Base-by-base conservation (phyloP, 179 eudicot species). In the Beta macrorhiza region DNA sequence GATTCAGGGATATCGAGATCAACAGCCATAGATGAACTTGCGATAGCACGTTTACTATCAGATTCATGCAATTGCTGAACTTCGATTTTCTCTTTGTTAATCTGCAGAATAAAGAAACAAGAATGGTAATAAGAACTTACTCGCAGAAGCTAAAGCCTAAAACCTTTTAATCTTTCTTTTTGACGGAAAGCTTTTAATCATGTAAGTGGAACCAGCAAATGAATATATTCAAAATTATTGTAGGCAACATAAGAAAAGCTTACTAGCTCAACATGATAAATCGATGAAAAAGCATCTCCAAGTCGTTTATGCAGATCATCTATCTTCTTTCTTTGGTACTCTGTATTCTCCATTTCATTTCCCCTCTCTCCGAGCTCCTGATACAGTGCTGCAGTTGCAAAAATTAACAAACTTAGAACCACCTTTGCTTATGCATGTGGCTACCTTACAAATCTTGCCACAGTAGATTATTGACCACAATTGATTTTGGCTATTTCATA, bases 1-100 rank as follows among this genome's bases (percentile, higher is more conserved):
- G 99, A 97, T 81, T 97, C 99, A 0, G 99, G 99, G 71, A 97
- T 97, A 86, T 97, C 99, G 51, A 97, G 93, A 86, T 87, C 79
- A 52, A 87, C 87, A 65, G 82, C 86, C 88, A 86, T 85, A 7
- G 93, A 89, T 67, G 90, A 85, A 75, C 90, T 87, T 1, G 88
- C 91, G 45, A 79, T 84, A 7, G 81, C 86, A 74, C 89, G 97
- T 82, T 91, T 94, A 74, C 70, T 84, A 62, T 90, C 93, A 67
- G 77, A 73, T 64, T 93, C 97, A 56, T 87, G 88, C 76, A 85
- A 55, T 80, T 86, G 92, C 63, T 84, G 83, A 65, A 87, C 90
- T 85, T 92, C 84, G 72, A 89, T 63, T 84, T 84, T 92, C 55
- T 76, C 80, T 82, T 81, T 87, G 78, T 84, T 91, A 29, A 94